A percentile compares a stretch with the other conserved stretches of the same genome.
Conservation (phyloP, 2,329 filamentous ascomycete genomes). For the Xylariaceae sp. region DNA sequence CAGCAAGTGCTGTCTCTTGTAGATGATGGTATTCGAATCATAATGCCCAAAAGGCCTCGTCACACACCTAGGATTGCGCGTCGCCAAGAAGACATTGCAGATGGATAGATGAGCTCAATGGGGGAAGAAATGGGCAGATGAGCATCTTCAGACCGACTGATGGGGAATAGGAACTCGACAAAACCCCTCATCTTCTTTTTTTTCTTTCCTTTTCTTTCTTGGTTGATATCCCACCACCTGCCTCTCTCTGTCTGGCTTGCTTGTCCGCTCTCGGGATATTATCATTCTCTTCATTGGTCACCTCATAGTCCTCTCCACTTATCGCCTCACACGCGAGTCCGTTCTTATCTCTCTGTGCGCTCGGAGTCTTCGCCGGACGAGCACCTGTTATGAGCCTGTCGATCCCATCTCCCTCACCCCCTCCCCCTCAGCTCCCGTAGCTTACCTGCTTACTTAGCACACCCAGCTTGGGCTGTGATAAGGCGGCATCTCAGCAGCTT, state of each 20-base stretch:
- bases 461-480: slow-evolving; percentile 18
- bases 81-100: slow-evolving; percentile 37
- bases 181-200: neutral
- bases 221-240: neutral
- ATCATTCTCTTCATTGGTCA: slow-evolving; percentile 11
- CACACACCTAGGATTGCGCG: slow-evolving; percentile 39
- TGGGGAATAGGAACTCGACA: slow-evolving; percentile 6
- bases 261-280: slow-evolving; percentile 15
- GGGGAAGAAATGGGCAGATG: slow-evolving; percentile 11
- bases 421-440: neutral
- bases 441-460: too few species aligned
- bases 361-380: slow-evolving; percentile 4
- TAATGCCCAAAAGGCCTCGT: slow-evolving; percentile 27
- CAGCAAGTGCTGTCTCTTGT: slow-evolving; percentile 25
- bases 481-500: slow-evolving; percentile 5
- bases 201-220: neutral
- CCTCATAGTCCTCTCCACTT: slow-evolving; percentile 15
- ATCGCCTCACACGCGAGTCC: slow-evolving; percentile 10
- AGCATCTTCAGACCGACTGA: slow-evolving; percentile 13
- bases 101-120: slow-evolving; percentile 9
- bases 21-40: slow-evolving; percentile 31
- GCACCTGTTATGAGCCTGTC: neutral
- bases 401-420: neutral
- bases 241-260: neutral
- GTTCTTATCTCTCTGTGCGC: slow-evolving; percentile 24